These are phyloP conservation scores for Scalesia atractyloides DNA, from an alignment of 129 eudicot genomes.

Conservation along the genomic window DNA sequence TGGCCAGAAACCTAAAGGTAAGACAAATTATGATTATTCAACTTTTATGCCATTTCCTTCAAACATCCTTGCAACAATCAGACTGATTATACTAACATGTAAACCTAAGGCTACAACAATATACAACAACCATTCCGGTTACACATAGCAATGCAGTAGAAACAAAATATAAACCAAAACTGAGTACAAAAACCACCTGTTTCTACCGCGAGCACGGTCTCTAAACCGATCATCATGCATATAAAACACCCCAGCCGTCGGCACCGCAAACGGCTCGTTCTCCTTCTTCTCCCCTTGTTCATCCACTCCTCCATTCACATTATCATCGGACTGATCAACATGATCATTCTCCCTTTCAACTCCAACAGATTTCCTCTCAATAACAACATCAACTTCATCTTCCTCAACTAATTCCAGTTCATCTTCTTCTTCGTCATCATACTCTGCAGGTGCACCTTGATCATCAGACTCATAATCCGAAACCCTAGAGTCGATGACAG, in stretches of 20 bases:
- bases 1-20: background rate
- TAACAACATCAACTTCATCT: conserved; percentile 26
- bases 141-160: background rate
- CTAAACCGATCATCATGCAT: conserved; percentile 97
- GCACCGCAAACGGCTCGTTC: conserved; percentile 86
- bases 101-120: background rate
- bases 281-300: conserved; percentile 63
- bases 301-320: conserved; percentile 16
- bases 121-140: background rate
- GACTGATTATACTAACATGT: conserved; percentile 7
- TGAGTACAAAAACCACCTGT: conserved; percentile 47
- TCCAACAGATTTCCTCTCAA: conserved; percentile 23
- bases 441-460: conserved; percentile 73
- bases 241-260: conserved; percentile 93
- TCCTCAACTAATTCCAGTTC: conserved; percentile 43
- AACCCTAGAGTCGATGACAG: conserved; percentile 46
- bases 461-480: conserved; percentile 70
- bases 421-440: conserved; percentile 43
- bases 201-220: conserved; percentile 65
- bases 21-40: background rate
- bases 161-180: background rate
- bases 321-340: conserved; percentile 25
- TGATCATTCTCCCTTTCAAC: conserved; percentile 33
- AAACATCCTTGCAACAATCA: background rate
- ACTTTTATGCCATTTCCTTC: background rate